Evolutionary conservation across 2,329 filamentous ascomycete species (phyloP), one percentile per base, ranked within the genome.

Genomic region (Periconia macrospinosa): DNA sequence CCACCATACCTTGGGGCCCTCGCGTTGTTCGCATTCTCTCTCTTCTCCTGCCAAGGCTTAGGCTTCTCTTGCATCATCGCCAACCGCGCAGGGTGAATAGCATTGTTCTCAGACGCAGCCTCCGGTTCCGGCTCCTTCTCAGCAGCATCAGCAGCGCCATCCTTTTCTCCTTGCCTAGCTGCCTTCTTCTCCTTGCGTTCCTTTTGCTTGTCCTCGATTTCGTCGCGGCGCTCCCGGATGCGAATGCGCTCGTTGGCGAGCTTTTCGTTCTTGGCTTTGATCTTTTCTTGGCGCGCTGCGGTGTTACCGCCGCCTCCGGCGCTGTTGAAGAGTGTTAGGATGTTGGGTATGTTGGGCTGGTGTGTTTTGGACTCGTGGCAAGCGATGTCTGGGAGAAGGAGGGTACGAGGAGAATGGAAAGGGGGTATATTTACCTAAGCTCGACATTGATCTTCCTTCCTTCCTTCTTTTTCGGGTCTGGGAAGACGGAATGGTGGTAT

Each of bases 391-490:
- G 5, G 11, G 33, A 10, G 5, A 37, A 6, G 5, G 33, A 37
- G 33, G 33, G 33, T 13, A 37, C 5, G 33, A n/a, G 33, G 19
- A n/a, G 11, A 35, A 37, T 15, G 35, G 11, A 33, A 13, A 45
- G 23, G 43, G 20, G 44, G 33, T 41, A 37, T 37, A 82, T 86
- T 75, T 75, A 91, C 83, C 92, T 96, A 61, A 97, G 77, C 77
- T 97, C 93, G 23, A 97, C 90, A 70, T 96, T 97, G 67, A 97
- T 95, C 75, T 87, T 89, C 64, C 93, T 81, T 48, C 86, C 77
- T 14, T 52, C 52, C 78, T 74, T 86, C 79, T 70, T 78, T 65
- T 77, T 78, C 37, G 78, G 78, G 49, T 83, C 81, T 54, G 85
- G 78, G 70, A 97, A 95, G 59, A 82, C 82, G 55, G 86, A 89